Conservation (phyloP, 768 basidiomycete species). For the Aureoboletus auriporus region DNA sequence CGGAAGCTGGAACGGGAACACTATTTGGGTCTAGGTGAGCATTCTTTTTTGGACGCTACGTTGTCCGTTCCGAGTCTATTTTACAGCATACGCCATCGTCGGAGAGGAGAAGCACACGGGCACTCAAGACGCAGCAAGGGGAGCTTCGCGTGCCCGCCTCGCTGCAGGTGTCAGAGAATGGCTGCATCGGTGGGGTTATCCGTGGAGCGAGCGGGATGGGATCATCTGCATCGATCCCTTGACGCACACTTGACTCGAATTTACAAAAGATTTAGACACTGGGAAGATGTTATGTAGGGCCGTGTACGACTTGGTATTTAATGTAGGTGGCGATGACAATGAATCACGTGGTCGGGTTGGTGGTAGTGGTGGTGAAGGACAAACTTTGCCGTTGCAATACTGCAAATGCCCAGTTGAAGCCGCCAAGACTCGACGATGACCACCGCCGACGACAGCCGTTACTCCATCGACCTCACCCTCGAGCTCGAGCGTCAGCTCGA, state of each 20-base stretch:
- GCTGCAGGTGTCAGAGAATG: conserved; percentile 87
- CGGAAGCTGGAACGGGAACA: conserved; percentile 79
- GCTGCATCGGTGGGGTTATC: conserved; percentile 92
- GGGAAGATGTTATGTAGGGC: not conserved
- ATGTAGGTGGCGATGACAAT: too few species aligned
- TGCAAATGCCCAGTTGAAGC: not conserved
- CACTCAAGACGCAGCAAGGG: conserved; percentile 78
- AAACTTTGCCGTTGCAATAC: not conserved
- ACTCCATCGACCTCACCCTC: conserved; percentile 73
- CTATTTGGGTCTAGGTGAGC: conserved; percentile 76
- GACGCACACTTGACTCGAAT: conserved; percentile 52
- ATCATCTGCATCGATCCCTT: conserved; percentile 85
- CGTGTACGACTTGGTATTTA: not conserved
- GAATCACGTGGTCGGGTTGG: too few species aligned
- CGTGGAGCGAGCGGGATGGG: conserved; percentile 91
- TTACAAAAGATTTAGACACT: conserved; percentile 8
- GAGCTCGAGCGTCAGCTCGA: conserved; percentile 77
- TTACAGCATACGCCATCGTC: conserved; percentile 78
- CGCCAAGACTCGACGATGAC: conserved; percentile 24
- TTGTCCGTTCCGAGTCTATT: conserved; percentile 6
- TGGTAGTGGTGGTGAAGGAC: not conserved
- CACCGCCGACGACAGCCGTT: conserved; percentile 21
- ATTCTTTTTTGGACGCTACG: conserved; percentile 19
- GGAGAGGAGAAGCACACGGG: conserved; percentile 97
- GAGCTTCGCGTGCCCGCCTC: conserved; percentile 78